Evolutionary conservation across 768 basidiomycete genomes (phyloP).

Genomic region (Sporobolomyces phaffii): DNA sequence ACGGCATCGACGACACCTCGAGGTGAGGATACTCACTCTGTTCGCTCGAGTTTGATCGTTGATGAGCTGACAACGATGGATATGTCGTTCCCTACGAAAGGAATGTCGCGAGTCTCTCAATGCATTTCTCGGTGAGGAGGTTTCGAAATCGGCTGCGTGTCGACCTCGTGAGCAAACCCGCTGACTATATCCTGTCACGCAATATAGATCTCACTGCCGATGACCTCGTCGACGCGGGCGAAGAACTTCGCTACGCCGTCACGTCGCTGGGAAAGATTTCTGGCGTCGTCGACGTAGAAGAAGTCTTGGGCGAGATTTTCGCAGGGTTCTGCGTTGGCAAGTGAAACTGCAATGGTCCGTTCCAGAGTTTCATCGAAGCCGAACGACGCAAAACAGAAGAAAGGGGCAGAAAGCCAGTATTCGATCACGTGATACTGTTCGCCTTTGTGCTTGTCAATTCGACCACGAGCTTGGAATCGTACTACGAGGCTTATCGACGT

Average conservation of each 20-base stretch:
- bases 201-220: conserved; percentile 53
- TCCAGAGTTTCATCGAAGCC: no score
- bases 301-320: conserved; percentile 75
- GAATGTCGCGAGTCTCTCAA: conserved; percentile 47
- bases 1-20: conserved; percentile 70
- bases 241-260: conserved; percentile 80
- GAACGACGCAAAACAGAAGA: no score
- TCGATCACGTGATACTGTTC: no score
- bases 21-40: conserved; percentile 43
- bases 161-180: no score
- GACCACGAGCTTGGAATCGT: no score
- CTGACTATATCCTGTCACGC: no score
- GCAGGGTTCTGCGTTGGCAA: conserved; percentile 86
- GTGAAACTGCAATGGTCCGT: conserved; percentile 45
- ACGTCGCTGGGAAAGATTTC: conserved; percentile 77
- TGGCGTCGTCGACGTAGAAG: conserved; percentile 72
- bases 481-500: no score
- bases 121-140: conserved; percentile 54
- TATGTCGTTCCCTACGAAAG: not conserved
- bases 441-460: no score
- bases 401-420: no score
- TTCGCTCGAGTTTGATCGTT: no score
- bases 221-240: conserved; percentile 76
- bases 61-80: no score
- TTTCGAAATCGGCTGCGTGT: no score